Base-by-base conservation (phyloP, 306 rosid genomes). In the Betula pendula region DNA sequence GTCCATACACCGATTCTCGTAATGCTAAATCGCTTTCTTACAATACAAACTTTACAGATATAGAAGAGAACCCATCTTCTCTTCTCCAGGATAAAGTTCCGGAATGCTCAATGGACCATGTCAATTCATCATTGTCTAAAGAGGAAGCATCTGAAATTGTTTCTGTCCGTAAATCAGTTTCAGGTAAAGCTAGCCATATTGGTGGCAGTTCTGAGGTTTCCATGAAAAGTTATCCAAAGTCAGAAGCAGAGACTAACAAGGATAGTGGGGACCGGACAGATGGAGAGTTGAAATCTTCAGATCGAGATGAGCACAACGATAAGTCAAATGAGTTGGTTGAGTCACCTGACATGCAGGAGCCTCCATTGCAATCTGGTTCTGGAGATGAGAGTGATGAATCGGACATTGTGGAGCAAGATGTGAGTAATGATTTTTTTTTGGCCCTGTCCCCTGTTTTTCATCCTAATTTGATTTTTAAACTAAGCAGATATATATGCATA, bases 381-480 rank as follows among this genome's bases (percentile, higher is more conserved):
- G 92, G 87, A 62, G 80, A 89, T 79, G 92, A 84, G 81, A 89
- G 93, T 83, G 97, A 88, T 72, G 97, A 90, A 73, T 95, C 97
- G 1, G 98, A 95, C 84, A 84, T 82, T 56, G 84, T 92, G 50
- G 98, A 92, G 81, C 96, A 92, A 43, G 98, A 92, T 83, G 98
- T 95, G 84, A 92, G 97, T 88, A 71, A 38, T 40, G 47, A 66
- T 65, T 43, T 17, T 24, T 33, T 20, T 44, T 9, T 2, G 13
- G 22, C 43, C 20, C 63, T 5, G 6, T 6, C 15, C 22, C 7
- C 25, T 1, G 27, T 40, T 67, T 63, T 65, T 45, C 79, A 65
- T 83, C 24, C 3, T 74, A 15, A 19, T 69, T 75, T 45, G 17
- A 58, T 20, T 55, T 31, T 45, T 22, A 48, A 84, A 72, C 43